Percentiles rank a stretch among this genome's conserved stretches.
These are phyloP conservation scores for Vitellaria paradoxa DNA, from an alignment of 179 eudicot genomes.

Conservation along the genomic window DNA sequence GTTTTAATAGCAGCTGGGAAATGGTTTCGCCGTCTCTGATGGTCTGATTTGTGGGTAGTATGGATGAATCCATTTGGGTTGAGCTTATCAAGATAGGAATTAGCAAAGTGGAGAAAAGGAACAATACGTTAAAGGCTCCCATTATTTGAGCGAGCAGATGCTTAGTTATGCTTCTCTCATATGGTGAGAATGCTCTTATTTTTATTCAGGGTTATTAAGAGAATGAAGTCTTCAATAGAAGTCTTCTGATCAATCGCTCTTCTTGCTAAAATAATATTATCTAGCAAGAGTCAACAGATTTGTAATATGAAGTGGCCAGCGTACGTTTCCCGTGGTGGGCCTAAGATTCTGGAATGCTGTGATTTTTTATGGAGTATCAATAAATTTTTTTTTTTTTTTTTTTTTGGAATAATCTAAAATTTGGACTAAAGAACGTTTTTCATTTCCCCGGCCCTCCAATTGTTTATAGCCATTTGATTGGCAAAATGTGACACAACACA, in stretches of 20 bases:
- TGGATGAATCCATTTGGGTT: neutral
- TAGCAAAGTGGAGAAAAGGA: neutral
- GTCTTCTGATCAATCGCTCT: neutral
- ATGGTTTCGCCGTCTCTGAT: neutral
- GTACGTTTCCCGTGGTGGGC: neutral
- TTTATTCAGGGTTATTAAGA: neutral
- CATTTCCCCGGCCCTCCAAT: no score
- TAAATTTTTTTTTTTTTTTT: no score
- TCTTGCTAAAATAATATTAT: no score
- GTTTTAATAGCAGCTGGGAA: no score
- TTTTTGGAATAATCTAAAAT: no score
- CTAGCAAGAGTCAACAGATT: neutral
- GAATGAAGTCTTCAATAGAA: neutral
- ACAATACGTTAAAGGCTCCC: neutral
- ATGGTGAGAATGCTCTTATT: neutral
- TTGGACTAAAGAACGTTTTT: no score
- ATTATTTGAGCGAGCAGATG: neutral
- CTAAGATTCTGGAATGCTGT: neutral
- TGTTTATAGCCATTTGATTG: no score
- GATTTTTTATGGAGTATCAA: neutral
- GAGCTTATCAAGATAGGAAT: neutral
- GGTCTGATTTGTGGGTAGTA: neutral
- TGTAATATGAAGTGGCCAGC: neutral
- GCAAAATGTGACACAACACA: no score
- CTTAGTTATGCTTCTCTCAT: no score